Evolutionary conservation across 2,329 filamentous ascomycete genomes (phyloP).

Genomic region (Orbilia brochopaga): DNA sequence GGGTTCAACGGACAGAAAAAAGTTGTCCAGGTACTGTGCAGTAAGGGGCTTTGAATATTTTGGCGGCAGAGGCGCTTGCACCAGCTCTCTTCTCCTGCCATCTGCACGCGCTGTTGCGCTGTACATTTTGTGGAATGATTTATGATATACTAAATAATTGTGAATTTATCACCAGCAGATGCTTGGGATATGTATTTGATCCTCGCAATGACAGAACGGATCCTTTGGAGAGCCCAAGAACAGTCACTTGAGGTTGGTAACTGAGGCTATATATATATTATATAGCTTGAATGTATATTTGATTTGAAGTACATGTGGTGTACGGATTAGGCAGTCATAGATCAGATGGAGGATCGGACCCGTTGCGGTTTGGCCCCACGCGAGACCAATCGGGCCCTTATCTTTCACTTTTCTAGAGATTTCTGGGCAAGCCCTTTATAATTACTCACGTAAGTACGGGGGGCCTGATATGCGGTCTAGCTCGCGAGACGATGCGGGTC

Average conservation of each 20-base stretch:
- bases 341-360: not conserved
- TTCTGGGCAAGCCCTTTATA: not conserved
- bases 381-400: no score
- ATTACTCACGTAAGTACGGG: not conserved
- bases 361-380: no score
- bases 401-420: not conserved
- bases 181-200: not conserved
- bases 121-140: not conserved
- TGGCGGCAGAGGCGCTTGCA: not conserved
- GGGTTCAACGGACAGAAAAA: conserved; percentile 3
- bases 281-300: not conserved
- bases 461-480: no score
- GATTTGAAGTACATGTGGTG: no score
- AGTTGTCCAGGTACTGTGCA: conserved; percentile 5
- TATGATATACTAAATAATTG: not conserved
- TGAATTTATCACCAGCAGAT: not conserved
- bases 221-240: no score
- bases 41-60: not conserved
- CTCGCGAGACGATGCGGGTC: no score
- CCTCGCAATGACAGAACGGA: not conserved
- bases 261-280: not conserved
- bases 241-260: not conserved
- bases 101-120: not conserved
- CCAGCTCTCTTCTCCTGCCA: not conserved
- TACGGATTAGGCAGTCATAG: not conserved